Conservation (phyloP, 352 stramenopile genomes). For the Phytophthora tubulina region DNA sequence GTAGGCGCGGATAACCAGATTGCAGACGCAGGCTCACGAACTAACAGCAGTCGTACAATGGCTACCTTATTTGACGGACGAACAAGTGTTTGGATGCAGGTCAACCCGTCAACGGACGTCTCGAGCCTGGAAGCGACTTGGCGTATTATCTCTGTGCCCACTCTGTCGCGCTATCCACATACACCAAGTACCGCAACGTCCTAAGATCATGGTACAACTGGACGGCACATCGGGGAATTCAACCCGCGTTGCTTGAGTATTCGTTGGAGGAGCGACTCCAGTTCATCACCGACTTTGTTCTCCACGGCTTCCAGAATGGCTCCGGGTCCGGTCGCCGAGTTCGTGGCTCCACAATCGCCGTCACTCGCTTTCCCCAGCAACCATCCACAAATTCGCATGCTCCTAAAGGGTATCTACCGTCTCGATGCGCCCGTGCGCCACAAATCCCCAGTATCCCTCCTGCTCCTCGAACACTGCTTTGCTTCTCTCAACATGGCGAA, state of each 20-base stretch:
- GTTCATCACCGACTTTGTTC: slow-evolving; percentile 14
- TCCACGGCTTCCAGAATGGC: slow-evolving; percentile 13
- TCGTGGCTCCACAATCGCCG: not conserved
- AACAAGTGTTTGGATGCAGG: slow-evolving; percentile 13
- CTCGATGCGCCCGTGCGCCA: slow-evolving; percentile 5
- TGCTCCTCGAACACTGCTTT: slow-evolving; percentile 1
- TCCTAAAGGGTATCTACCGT: slow-evolving; percentile 15
- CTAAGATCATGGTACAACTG: not conserved
- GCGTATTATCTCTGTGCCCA: slow-evolving; percentile 19
- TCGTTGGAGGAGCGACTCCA: not conserved
- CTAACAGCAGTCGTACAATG: not conserved
- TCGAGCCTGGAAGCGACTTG: slow-evolving; percentile 9
- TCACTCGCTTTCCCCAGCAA: not conserved
- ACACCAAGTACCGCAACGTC: slow-evolving; percentile 1
- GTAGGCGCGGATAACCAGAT: slow-evolving; percentile 6
- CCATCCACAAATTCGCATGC: not conserved
- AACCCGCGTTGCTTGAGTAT: not conserved
- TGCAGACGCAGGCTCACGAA: slow-evolving; percentile 10
- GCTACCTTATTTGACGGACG: slow-evolving; percentile 6
- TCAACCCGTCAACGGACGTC: not conserved
- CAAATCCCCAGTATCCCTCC: not conserved
- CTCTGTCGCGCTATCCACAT: slow-evolving; percentile 19
- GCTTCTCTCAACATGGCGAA: not conserved
- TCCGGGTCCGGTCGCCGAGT: not conserved
- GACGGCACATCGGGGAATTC: slow-evolving; percentile 1